Evolutionary conservation across 148 eudicot genomes (phyloP), one percentile per base, ranked within the genome.

Genomic region (Camellia sinensis): DNA sequence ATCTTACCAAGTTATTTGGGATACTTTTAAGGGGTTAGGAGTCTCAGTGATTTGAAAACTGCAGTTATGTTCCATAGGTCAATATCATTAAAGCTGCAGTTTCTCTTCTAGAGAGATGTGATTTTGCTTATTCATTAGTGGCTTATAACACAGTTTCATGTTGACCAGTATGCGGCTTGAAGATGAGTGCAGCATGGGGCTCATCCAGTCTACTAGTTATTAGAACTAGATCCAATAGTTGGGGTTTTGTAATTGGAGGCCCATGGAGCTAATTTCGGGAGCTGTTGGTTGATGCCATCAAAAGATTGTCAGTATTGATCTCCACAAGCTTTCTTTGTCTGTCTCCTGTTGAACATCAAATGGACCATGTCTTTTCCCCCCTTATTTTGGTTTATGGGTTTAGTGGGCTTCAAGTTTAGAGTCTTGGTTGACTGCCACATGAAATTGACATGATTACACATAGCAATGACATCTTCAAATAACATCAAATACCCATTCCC

Each of bases 201-300:
- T 41, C 40, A 40, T 67, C 18, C 45, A 37, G n/a, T 67, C 46
- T 17, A 67, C 8, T 15, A 14, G 14, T 65, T 65, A 3, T 6
- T 19, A 17, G 65, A 65, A 65, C 44, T 65, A 64, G 68, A 65
- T 65, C 68, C 68, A 65, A 29, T 65, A 65, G 53, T 22, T 65
- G 11, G 68, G 67, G 44, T 65, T 29, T 65, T 65, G 14, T 65
- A 29, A 10, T 40, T 4, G 44, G 37, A 22, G 41, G 37, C 14
- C 44, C 14, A 29, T 21, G 43, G 43, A 62, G 68, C 43, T 65
- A 65, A 40, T 8, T 65, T 10, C 41, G 68, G 76, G 41, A 41
- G 71, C 46, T 67, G 41, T 14, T 67, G 71, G 46, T 67, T 67
- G 71, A 67, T 67, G 48, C n/a, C 10, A 44, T 67, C 48, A 40